Evolutionary conservation across 2,329 filamentous ascomycete genomes (phyloP).

Genomic region (Penicillium sp.): DNA sequence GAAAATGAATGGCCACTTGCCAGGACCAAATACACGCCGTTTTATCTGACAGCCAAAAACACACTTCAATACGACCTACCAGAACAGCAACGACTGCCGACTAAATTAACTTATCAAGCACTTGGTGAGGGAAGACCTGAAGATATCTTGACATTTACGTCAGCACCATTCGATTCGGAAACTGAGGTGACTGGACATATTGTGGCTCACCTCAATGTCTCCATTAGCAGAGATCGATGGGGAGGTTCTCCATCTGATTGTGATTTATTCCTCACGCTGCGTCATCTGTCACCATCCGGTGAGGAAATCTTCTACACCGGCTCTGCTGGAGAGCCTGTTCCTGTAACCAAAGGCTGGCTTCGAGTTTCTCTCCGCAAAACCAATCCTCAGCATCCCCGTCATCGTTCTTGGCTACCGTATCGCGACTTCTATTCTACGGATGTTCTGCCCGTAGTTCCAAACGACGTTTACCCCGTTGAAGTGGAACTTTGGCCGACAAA

Average conservation of each 20-base stretch:
- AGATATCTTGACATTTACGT: neutral
- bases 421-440: conserved; percentile 49
- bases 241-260: conserved; percentile 49
- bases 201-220: conserved; percentile 66
- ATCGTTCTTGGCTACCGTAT: conserved; percentile 50
- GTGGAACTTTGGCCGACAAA: conserved; percentile 43
- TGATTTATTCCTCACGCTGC: conserved; percentile 59
- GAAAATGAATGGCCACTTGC: conserved; percentile 69
- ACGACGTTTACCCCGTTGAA: conserved; percentile 53
- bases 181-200: conserved; percentile 70
- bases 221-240: conserved; percentile 44
- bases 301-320: conserved; percentile 59
- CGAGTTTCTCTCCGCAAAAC: conserved; percentile 53
- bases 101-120: conserved; percentile 6
- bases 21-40: conserved; percentile 64
- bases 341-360: conserved; percentile 57
- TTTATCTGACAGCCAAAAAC: conserved; percentile 56
- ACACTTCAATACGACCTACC: neutral
- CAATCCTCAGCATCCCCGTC: conserved; percentile 46
- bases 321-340: conserved; percentile 56
- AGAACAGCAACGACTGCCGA: neutral
- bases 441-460: conserved; percentile 48
- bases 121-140: neutral
- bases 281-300: conserved; percentile 51
- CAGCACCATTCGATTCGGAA: conserved; percentile 9